Evolutionary conservation across 2,329 filamentous ascomycete genomes (phyloP).

Genomic region (Scedosporium apiospermum): DNA sequence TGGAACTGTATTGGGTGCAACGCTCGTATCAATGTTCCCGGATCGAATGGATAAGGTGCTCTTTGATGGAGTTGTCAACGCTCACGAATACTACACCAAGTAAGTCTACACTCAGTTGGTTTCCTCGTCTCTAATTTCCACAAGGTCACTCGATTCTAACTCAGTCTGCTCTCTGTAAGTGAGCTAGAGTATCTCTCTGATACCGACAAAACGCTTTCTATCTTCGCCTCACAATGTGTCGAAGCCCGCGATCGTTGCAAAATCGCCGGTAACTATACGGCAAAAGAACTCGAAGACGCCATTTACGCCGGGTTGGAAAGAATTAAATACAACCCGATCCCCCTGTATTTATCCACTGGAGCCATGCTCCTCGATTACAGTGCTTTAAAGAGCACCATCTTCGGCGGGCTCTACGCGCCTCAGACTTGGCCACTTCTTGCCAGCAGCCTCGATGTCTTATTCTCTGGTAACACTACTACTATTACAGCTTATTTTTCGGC

Average conservation of each 20-base stretch:
- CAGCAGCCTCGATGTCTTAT: neutral
- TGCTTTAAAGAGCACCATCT: constrained; percentile 9
- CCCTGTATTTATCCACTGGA: neutral
- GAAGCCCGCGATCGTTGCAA: constrained; percentile 12
- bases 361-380: constrained; percentile 13
- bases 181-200: constrained; percentile 16
- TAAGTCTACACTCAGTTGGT: constrained; percentile 6
- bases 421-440: neutral
- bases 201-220: constrained; percentile 16
- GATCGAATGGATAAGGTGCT: constrained; percentile 21
- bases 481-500: neutral
- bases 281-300: constrained; percentile 14
- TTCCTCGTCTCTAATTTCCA: neutral
- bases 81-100: constrained; percentile 20
- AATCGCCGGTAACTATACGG: constrained; percentile 13
- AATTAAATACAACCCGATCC: constrained; percentile 15
- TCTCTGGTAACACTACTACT: neutral
- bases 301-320: constrained; percentile 14
- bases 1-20: constrained; percentile 26
- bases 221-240: constrained; percentile 16
- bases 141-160: too few relatives aligned
- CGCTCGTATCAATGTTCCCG: constrained; percentile 29
- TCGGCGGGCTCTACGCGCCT: constrained; percentile 3
- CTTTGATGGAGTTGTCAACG: constrained; percentile 21
- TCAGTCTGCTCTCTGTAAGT: constrained; percentile 9